These are phyloP conservation scores for Fraxinus latifolia DNA, from an alignment of 305 asterid species.

Conservation along the genomic window DNA sequence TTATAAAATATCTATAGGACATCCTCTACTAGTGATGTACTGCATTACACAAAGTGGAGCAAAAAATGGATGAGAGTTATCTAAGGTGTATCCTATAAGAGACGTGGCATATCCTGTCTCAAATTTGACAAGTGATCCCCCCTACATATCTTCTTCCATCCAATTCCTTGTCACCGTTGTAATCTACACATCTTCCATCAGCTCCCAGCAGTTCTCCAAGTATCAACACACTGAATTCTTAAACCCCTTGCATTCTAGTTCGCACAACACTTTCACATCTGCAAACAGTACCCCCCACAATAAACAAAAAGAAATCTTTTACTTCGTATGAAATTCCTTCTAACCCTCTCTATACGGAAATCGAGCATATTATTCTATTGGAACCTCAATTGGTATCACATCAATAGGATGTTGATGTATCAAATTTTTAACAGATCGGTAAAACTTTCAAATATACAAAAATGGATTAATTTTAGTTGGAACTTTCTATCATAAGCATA, in stretches of 20 bases:
- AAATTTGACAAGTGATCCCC: not conserved
- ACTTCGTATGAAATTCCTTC: not conserved
- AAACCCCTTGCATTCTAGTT: not conserved
- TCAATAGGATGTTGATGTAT: not conserved
- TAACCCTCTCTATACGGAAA: not conserved
- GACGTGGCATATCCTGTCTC: not conserved
- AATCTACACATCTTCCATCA: not conserved
- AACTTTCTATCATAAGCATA: not conserved
- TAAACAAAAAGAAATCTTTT: not conserved
- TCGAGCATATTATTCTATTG: not conserved
- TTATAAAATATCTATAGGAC: not conserved
- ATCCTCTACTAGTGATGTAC: not conserved
- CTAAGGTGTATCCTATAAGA: not conserved
- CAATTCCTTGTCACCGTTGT: not conserved
- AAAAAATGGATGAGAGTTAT: not conserved
- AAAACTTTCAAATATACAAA: not conserved
- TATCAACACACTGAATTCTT: not conserved
- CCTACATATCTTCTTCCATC: not conserved
- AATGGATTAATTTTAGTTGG: not conserved
- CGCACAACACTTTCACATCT: not conserved
- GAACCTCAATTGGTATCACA: not conserved
- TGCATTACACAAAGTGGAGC: not conserved
- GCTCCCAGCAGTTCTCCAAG: not conserved
- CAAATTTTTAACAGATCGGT: not conserved
- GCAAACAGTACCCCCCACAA: not conserved